Base-by-base conservation (phyloP, 208 protist genomes). In the Acanthamoeba castellanii region DNA sequence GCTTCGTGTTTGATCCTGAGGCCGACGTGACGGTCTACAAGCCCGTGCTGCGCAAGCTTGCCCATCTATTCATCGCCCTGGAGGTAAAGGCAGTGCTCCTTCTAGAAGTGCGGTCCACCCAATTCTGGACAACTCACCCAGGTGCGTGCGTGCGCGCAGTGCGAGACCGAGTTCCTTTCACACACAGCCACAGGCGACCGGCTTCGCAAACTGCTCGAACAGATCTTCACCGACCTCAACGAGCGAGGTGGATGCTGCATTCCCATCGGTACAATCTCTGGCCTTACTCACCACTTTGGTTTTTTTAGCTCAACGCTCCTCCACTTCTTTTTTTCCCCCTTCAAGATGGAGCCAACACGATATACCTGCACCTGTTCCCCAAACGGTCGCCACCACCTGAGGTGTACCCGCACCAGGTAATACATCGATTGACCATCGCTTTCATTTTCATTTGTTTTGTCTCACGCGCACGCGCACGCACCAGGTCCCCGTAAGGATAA, bases 291-390 rank as follows among this genome's bases (percentile, higher is more conserved):
- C 8, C 32, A 18, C 0, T 82, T 11, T 0, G 9, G 5, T 4
- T 5, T 16, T 55, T 55, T 14, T 22, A 14, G 20, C 20, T 22
- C 55, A 59, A 0, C 16, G 0, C 55, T 14, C 55, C 25, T n/a
- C 59, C 59, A n/a, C 59, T 66, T 47, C 45, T 93, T 82, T 13
- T 14, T 27, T 8, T 6, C 25, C 30, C 11, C 30, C 11, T 34
- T 9, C 55, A 85, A 81, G 94, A 95, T 42, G 84, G 85, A 32
- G 94, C 85, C 55, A 95, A 95, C 76, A 93, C 88, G 4, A 94
- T 95, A 2, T 52, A 90, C 42, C 27, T 95, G 34, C 66, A 89
- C 8, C 50, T 94, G 0, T 89, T 95, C 64, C 94, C 84, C 27
- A 20, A 74, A 8, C 76, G 82, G 4, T 52, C 22, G 42, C 34